A percentile compares a stretch with the other conserved stretches of the same genome.
phyloP scores from a whole-genome alignment of 139 green algal genomes.

The Micractinium sp. region DNA sequence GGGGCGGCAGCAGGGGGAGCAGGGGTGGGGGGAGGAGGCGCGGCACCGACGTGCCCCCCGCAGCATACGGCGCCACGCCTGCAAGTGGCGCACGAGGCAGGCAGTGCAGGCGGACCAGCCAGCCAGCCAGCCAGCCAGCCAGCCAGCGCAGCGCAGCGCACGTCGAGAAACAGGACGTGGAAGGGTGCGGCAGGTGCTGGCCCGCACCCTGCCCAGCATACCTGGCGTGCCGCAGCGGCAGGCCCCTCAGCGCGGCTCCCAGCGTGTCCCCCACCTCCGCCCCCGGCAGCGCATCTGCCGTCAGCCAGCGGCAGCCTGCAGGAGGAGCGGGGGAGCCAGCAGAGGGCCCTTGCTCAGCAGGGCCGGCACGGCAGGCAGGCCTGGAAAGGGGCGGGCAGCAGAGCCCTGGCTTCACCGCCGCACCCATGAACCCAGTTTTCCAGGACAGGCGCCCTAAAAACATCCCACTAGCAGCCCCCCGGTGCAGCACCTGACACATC shows the following conservation, averaged over 20 bases:
- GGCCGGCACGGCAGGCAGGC: not conserved
- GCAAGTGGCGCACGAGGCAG: not conserved
- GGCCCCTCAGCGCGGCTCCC: not conserved
- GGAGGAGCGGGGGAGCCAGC: not conserved
- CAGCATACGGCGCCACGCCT: not conserved
- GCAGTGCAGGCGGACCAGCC: not conserved
- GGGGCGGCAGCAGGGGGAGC: not conserved
- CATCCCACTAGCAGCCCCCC: too few species aligned
- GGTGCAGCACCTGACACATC: not conserved
- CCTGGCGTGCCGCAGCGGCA: conserved; percentile 17
- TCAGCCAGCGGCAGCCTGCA: conserved; percentile 27
- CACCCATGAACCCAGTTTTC: too few species aligned
- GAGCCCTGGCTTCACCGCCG: not conserved
- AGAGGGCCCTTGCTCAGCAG: not conserved
- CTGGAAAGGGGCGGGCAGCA: not conserved
- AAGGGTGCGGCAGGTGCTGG: too few species aligned
- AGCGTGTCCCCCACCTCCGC: not conserved
- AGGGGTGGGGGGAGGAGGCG: not conserved
- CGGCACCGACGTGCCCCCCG: not conserved
- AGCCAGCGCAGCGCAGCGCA: too few species aligned
- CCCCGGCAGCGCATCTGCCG: not conserved
- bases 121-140: too few species aligned
- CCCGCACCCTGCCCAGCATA: not conserved
- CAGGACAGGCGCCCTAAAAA: not conserved
- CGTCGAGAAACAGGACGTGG: too few species aligned